A percentile compares a stretch with the other conserved stretches of the same genome.
Evolutionary conservation across 139 green algal genomes (phyloP).

Genomic region (Chlorella sp.): DNA sequence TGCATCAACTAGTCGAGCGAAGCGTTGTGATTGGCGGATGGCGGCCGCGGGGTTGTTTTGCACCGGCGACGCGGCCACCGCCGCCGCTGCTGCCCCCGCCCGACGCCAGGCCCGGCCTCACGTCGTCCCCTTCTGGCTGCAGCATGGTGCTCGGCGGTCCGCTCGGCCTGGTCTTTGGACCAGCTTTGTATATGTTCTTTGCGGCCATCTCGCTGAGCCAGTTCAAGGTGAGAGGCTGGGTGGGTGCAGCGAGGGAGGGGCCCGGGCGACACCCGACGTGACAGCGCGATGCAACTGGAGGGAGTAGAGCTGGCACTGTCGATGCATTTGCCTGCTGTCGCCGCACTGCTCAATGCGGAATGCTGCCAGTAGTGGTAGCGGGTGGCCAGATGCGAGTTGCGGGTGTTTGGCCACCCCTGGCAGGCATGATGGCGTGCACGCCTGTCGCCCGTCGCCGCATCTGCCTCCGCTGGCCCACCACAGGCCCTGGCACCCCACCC

Average conservation of each 20-base stretch:
- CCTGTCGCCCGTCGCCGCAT: too few relatives aligned
- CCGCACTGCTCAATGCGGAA: not conserved
- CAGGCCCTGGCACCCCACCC: too few relatives aligned
- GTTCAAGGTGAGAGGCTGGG: conserved; percentile 18
- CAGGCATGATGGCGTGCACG: too few relatives aligned
- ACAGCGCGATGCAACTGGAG: too few relatives aligned
- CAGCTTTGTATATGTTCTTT: conserved; percentile 4
- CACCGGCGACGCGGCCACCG: not conserved
- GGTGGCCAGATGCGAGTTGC: too few relatives aligned
- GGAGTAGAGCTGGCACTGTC: too few relatives aligned
- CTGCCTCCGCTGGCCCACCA: too few relatives aligned
- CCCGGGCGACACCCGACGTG: too few relatives aligned
- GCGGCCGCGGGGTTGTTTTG: not conserved
- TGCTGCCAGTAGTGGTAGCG: too few relatives aligned
- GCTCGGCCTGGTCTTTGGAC: not conserved
- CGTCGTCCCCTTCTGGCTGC: not conserved
- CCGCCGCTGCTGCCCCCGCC: not conserved
- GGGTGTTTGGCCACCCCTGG: too few relatives aligned
- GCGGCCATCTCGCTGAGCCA: not conserved
- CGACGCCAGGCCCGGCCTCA: not conserved
- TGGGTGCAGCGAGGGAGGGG: not conserved
- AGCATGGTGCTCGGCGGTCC: not conserved
- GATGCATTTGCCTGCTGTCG: not conserved
- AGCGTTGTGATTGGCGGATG: too few relatives aligned
- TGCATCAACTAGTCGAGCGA: too few relatives aligned